Base-by-base conservation (phyloP, 2,329 filamentous ascomycete species). In the Coniella lustricola region DNA sequence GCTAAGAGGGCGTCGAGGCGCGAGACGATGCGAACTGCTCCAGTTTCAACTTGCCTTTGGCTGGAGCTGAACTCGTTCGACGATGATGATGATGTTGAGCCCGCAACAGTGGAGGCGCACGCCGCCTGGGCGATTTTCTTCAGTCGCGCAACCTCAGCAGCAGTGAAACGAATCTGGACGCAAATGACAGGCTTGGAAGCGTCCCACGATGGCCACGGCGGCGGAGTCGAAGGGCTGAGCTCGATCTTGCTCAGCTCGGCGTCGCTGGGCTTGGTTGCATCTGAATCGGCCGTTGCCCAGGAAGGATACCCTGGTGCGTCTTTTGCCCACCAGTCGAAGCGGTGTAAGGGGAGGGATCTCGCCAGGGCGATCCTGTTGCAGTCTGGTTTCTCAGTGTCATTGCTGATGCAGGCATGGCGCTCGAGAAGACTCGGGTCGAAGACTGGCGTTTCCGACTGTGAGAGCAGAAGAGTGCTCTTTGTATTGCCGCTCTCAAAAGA, bases 321-420 rank as follows among this genome's bases (percentile, higher is more conserved):
- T 5, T 46, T 55, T 22, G 59, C 60, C 69, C 69, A 76, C 67
- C 71, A 75, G 58, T 75, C 69, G 49, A 66, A 74, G 7, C 72
- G 65, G 53, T 74, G 67, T 46, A 70, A 59, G 1, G 73, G 72
- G 4, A 76, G 55, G 2, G 56, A 54, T 7, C 67, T 59, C 4
- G 68, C 67, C 22, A 52, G 56, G 0, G 55, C 50, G 17, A 64
- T 43, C 5, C 58, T 54, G 4, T 45, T 29, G n/a, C 36, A 21
- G 21, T 60, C 52, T 3, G 60, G 49, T n/a, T 29, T 5, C 10
- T 64, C 56, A 0, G 63, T 55, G 3, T 56, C 55, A 1, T 54
- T 40, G 1, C 31, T 43, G 14, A 57, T 55, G 3, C 59, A 56
- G 21, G 67, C 63, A 14, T 64, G 60, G 22, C 40, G 55, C 42